These are phyloP conservation scores for Hyphopichia wangnamkhiaoensis DNA, from an alignment of 1,139 yeast species.

Conservation along the genomic window DNA sequence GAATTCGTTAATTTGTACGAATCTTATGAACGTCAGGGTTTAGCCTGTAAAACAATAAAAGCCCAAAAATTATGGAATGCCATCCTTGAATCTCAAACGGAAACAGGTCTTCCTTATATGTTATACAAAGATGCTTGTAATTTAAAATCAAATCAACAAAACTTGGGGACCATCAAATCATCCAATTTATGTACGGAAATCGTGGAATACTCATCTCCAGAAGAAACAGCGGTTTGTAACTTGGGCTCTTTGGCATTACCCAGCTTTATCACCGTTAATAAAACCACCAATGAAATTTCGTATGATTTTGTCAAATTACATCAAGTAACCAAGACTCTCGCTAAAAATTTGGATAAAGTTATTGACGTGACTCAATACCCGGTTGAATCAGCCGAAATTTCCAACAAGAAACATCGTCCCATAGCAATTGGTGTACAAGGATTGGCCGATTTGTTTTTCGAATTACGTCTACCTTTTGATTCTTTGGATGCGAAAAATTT, in stretches of 20 bases:
- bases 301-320: conserved; percentile 75
- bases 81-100: conserved; percentile 57
- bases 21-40: conserved; percentile 46
- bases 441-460: conserved; percentile 80
- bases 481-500: conserved; percentile 68
- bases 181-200: conserved; percentile 62
- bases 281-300: conserved; percentile 40
- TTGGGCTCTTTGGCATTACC: conserved; percentile 57
- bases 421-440: conserved; percentile 92
- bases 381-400: conserved; percentile 62
- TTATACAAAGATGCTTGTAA: conserved; percentile 61
- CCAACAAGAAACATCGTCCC: conserved; percentile 80
- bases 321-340: conserved; percentile 69
- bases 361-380: conserved; percentile 84
- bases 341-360: conserved; percentile 71
- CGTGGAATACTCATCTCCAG: conserved; percentile 54
- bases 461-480: conserved; percentile 77
- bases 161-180: conserved; percentile 56
- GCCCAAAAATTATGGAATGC: conserved; percentile 59
- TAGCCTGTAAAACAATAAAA: conserved; percentile 36
- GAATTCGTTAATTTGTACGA: conserved; percentile 48
- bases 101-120: conserved; percentile 62
- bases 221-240: conserved; percentile 60
- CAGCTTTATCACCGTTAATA: conserved; percentile 42
- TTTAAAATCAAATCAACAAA: conserved; percentile 53